Conservation (phyloP, 257 asterid species). For the Solanum microdontum region DNA sequence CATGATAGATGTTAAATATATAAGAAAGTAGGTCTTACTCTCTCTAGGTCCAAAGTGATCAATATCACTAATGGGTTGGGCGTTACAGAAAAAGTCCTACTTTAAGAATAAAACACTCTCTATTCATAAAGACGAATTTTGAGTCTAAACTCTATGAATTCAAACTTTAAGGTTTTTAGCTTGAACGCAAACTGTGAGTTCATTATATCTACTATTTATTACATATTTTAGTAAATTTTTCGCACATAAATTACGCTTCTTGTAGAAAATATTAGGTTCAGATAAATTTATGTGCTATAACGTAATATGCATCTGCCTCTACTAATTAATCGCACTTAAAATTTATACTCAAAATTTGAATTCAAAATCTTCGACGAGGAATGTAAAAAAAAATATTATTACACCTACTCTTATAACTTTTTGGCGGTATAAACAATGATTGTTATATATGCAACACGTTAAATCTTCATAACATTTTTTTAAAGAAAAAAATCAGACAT, state of each 20-base stretch:
- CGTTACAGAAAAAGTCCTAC: no score
- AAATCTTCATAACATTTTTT: neutral
- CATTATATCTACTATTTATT: neutral
- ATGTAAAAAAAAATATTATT: no score
- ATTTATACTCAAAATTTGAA: no score
- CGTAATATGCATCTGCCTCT: neutral
- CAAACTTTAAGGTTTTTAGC: neutral
- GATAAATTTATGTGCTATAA: no score
- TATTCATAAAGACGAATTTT: no score
- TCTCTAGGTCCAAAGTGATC: no score
- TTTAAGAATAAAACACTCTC: no score
- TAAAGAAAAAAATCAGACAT: neutral
- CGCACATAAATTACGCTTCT: no score
- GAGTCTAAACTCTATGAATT: neutral
- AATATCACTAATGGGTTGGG: neutral
- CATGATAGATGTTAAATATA: neutral
- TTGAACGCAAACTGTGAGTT: no score
- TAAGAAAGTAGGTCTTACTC: neutral
- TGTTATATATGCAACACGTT: neutral
- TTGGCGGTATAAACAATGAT: neutral
- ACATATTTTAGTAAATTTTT: no score
- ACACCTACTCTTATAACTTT: neutral
- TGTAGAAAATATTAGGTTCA: no score
- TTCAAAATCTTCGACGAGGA: fast-evolving
- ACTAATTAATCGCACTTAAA: no score